A percentile compares a stretch with the other conserved stretches of the same genome.
Conservation (phyloP, 2,329 filamentous ascomycete species). For the Paecilomyces variotii region DNA sequence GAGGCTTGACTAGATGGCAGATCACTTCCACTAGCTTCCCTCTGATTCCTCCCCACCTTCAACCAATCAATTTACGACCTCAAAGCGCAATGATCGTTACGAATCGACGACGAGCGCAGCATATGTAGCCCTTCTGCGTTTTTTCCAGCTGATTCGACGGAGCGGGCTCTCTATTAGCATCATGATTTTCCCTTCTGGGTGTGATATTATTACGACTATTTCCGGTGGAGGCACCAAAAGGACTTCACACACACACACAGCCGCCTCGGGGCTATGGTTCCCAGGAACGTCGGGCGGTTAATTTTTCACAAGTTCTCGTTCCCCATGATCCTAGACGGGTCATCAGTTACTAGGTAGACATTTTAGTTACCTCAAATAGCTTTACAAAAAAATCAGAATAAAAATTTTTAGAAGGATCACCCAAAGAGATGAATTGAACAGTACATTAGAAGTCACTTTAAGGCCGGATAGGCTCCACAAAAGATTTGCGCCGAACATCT, state of each 20-base stretch:
- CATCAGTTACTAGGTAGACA: not conserved
- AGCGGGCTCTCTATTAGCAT: not conserved
- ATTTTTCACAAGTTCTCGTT: not conserved
- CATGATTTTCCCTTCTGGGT: not conserved
- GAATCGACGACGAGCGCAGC: constrained; percentile 8
- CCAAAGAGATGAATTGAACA: not conserved
- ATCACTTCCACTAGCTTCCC: constrained; percentile 11
- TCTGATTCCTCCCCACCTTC: constrained; percentile 5
- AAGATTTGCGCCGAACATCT: not conserved
- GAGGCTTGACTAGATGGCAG: constrained; percentile 20
- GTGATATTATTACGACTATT: not conserved
- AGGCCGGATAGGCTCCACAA: not conserved
- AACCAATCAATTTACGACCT: constrained; percentile 24
- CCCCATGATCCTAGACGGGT: not conserved
- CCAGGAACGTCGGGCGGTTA: not conserved
- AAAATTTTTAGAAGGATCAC: not conserved
- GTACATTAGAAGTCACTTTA: not conserved
- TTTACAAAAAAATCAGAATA: not conserved
- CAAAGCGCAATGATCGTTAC: constrained; percentile 20
- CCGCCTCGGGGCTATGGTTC: not conserved
- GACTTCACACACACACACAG: not conserved
- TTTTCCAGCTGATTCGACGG: constrained; percentile 1
- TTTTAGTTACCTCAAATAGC: not conserved
- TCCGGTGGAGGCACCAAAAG: not conserved
- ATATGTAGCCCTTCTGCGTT: not conserved